Conservation (phyloP, 2,329 filamentous ascomycete species). For the Colletotrichum zoysiae region DNA sequence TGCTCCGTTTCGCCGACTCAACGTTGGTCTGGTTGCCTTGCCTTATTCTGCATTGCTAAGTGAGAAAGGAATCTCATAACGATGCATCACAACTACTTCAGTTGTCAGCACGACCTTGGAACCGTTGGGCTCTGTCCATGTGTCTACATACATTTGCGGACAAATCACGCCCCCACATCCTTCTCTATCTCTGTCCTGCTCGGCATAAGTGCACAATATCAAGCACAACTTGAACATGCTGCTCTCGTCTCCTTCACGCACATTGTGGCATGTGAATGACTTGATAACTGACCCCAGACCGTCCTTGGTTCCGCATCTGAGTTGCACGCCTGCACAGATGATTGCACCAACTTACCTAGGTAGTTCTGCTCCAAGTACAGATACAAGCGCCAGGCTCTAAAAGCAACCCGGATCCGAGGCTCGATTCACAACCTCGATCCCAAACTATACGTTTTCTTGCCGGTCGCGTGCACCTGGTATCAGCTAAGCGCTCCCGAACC, state of each 20-base stretch:
- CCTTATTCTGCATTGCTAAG: neutral
- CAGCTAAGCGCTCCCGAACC: neutral
- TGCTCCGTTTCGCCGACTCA: neutral
- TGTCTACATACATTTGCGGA: neutral
- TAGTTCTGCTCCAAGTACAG: neutral
- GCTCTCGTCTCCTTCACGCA: neutral
- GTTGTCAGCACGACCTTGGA: neutral
- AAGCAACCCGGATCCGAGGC: neutral
- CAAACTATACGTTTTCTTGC: constrained; percentile 1
- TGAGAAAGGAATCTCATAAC: neutral
- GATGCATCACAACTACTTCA: neutral
- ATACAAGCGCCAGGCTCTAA: neutral
- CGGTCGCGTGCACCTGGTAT: neutral
- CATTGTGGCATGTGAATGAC: neutral
- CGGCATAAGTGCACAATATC: neutral
- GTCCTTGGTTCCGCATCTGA: neutral
- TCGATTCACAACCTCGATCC: neutral
- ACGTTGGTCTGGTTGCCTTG: neutral
- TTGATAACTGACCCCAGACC: neutral
- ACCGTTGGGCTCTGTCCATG: neutral
- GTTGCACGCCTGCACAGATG: neutral
- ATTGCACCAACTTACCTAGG: neutral
- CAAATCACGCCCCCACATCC: neutral
- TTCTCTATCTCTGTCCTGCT: neutral
- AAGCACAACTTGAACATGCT: neutral